phyloP scores from a whole-genome alignment of 495 filamentous ascomycete species.

The Lichina pygmaea region DNA sequence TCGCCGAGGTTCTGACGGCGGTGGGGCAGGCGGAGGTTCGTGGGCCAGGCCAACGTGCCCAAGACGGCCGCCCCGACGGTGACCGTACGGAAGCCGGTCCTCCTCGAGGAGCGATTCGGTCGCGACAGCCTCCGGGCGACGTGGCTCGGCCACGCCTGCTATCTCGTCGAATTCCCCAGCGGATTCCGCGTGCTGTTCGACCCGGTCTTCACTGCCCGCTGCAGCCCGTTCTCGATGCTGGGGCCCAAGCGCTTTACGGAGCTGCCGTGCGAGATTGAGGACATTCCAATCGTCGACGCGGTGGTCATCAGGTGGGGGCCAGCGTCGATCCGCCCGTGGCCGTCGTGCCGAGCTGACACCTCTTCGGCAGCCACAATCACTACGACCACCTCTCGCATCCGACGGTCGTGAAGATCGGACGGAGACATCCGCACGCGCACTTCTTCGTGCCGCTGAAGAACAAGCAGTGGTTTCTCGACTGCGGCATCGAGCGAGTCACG shows the following conservation, averaged over 20 bases:
- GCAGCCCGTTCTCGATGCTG: constrained; percentile 42
- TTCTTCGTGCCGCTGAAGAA: constrained; percentile 83
- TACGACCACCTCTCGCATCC: constrained; percentile 78
- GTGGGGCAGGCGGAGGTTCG: constrained; percentile 23
- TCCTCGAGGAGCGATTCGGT: constrained; percentile 28
- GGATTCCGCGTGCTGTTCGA: constrained; percentile 84
- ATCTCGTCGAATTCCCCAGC: constrained; percentile 71
- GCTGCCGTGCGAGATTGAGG: constrained; percentile 46
- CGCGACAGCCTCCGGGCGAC: constrained; percentile 51
- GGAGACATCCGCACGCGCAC: constrained; percentile 49
- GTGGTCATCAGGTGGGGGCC: constrained; percentile 34
- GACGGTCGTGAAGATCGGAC: constrained; percentile 40
- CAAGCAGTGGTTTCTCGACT: constrained; percentile 52
- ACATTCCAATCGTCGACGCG: constrained; percentile 63
- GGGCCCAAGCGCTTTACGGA: constrained; percentile 65
- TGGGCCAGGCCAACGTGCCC: constrained; percentile 29
- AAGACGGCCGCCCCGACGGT: constrained; percentile 40
- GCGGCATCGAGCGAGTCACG: constrained; percentile 45
- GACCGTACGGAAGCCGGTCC: constrained; percentile 37
- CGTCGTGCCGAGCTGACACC: background rate
- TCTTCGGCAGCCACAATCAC: constrained; percentile 41
- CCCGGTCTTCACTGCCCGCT: constrained; percentile 78
- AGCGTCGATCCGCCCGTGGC: background rate
- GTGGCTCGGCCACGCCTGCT: constrained; percentile 92
- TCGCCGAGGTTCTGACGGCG: background rate